Base-by-base conservation (phyloP, 2,329 filamentous ascomycete species). In the Conoideocrella luteorostrata region DNA sequence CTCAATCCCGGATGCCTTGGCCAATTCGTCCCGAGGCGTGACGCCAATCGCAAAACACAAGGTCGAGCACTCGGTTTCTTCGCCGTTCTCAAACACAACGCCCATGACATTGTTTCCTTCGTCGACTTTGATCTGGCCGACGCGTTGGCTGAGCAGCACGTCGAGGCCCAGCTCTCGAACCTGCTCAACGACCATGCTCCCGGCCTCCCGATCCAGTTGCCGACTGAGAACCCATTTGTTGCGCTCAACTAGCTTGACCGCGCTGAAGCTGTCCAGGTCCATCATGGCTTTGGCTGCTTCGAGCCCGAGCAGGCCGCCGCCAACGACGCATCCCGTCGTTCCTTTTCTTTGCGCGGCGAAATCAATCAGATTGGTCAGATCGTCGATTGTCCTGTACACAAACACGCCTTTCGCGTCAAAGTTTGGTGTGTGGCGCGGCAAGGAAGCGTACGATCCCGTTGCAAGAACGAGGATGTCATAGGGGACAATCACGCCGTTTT, bases 231-330 rank as follows among this genome's bases (percentile, higher is more conserved):
- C 83, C 86, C 88, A 95, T 52, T 77, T 67, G 56, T 89, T 91
- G 41, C 87, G 75, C 63, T 95, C 90, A 41, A 95, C 80, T 7
- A 95, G 69, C 52, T 82, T 86, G 41, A 95, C 84, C 45, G 80
- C 78, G 11, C 75, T 71, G 57, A 85, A 94, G 41, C 81, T 77
- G 53, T 86, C 75, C 7, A 95, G 69, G 57, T 95, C 88, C 69
- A 90, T 83, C 86, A 95, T 89, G 2, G 89, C 89, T 56, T 95
- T 93, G 26, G 88, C 89, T 2, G 89, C 89, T 66, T 95, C 89
- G 0, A 96, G 75, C 1, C 89, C 89, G 0, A 95, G 72, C 20
- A 96, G 64, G 1, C 89, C 89, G 41, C 89, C 89, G 20, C 89
- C 89, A 4, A 95, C 86, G 0, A 93, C 88, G 4, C 81, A 77